Evolutionary conservation across 2,329 filamentous ascomycete species (phyloP).

Genomic region (Alternaria triticimaculans): DNA sequence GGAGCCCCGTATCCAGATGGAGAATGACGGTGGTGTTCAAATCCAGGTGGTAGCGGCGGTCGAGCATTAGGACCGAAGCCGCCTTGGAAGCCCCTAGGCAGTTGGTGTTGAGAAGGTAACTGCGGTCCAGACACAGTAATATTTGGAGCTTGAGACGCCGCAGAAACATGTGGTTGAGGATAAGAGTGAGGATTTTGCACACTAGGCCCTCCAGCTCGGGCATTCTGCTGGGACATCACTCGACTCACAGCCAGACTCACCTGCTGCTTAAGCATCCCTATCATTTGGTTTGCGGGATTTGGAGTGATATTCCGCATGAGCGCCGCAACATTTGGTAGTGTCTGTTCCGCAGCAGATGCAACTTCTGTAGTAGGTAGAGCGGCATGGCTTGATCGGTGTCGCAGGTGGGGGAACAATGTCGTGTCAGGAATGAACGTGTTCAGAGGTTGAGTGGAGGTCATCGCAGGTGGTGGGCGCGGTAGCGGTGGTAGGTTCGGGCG

Average conservation of each 20-base stretch:
- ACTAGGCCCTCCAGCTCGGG: background rate
- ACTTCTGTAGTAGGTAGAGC: background rate
- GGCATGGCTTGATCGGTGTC: background rate
- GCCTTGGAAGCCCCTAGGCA: background rate
- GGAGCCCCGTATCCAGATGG: background rate
- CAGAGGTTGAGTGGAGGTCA: background rate
- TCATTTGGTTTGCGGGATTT: conserved; percentile 12
- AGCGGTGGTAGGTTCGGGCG: background rate
- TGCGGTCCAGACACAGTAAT: background rate
- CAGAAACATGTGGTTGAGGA: background rate
- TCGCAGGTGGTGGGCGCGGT: background rate
- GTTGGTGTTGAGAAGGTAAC: background rate
- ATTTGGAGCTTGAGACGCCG: background rate
- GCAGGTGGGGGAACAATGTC: background rate
- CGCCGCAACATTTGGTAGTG: conserved; percentile 3
- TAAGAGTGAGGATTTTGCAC: background rate
- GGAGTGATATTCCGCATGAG: conserved; percentile 18
- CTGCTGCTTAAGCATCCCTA: conserved; percentile 10
- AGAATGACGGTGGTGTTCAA: background rate
- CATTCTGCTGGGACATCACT: background rate
- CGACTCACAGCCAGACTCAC: conserved; percentile 3
- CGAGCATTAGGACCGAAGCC: background rate
- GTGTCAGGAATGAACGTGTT: background rate
- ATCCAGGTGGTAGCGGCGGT: background rate
- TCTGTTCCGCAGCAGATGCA: background rate